These are phyloP conservation scores for Solanum boliviense DNA, from an alignment of 257 asterid species.

Conservation along the genomic window DNA sequence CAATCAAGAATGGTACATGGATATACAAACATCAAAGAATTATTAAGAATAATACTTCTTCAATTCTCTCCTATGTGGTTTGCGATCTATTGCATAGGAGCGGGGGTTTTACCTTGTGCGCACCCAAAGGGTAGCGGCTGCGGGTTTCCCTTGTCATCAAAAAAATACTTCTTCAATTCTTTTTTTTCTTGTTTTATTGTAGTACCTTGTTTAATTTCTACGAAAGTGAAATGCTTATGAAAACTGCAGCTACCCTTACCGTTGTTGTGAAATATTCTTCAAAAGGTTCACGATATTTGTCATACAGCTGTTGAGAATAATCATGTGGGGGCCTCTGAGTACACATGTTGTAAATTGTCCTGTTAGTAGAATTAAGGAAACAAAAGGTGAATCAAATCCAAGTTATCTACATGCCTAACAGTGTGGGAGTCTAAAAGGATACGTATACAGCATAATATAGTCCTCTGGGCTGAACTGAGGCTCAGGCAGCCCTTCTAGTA, in stretches of 20 bases:
- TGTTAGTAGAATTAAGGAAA: conserved; percentile 22
- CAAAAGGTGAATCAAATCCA: conserved; percentile 5
- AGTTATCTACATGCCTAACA: background rate
- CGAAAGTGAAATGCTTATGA: background rate
- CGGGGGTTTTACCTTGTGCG: too few species aligned
- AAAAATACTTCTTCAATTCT: background rate
- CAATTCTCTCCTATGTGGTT: background rate
- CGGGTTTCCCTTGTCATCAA: too few species aligned
- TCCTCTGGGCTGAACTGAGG: conserved; percentile 90
- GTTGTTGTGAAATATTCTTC: conserved; percentile 63
- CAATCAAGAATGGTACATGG: background rate
- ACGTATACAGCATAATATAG: conserved; percentile 93
- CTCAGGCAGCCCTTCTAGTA: conserved; percentile 82
- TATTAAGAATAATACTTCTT: background rate
- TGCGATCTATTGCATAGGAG: too few species aligned
- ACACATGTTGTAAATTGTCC: conserved; percentile 97
- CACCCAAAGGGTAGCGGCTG: too few species aligned
- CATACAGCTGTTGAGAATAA: conserved; percentile 91
- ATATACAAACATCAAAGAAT: background rate
- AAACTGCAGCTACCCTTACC: conserved; percentile 27
- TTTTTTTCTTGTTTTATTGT: background rate
- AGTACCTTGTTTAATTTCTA: background rate
- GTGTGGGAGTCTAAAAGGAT: conserved; percentile 10
- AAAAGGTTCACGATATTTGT: conserved; percentile 74
- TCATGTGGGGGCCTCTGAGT: conserved; percentile 97